Evolutionary conservation across 176 grass and related monocot genomes (phyloP).

Genomic region (Eremochloa ophiuroides): DNA sequence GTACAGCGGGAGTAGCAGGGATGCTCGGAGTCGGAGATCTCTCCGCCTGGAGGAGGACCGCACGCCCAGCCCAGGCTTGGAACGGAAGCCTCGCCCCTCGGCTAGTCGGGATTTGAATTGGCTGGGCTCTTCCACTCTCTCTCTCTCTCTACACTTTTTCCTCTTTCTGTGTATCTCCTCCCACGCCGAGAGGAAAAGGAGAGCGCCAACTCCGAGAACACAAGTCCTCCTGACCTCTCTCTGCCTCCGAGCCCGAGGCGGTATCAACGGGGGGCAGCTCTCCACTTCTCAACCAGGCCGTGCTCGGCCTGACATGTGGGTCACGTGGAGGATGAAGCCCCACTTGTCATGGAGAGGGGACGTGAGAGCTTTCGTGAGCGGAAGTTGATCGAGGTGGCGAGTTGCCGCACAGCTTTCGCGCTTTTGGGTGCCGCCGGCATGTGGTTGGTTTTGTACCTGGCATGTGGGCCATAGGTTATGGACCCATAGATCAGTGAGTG

Average conservation of each 20-base stretch:
- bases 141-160: background rate
- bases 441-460: background rate
- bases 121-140: background rate
- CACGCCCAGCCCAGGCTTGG: background rate
- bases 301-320: background rate
- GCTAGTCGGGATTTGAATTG: constrained; percentile 38
- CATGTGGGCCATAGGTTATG: rapidly evolving
- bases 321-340: background rate
- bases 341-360: background rate
- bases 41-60: background rate
- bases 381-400: background rate
- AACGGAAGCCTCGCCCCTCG: background rate
- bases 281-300: background rate
- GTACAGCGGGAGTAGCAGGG: background rate
- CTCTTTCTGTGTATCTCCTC: background rate
- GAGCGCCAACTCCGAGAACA: constrained; percentile 31
- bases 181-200: background rate
- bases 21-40: background rate
- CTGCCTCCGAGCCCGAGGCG: constrained; percentile 18
- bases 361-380: background rate
- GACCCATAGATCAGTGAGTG: background rate
- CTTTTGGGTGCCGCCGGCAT: constrained; percentile 4
- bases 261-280: background rate
- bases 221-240: constrained; percentile 4
- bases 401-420: constrained; percentile 17